Evolutionary conservation across 306 rosid species (phyloP), one percentile per base, ranked within the genome.

Genomic region (Pterocarpus santalinus): DNA sequence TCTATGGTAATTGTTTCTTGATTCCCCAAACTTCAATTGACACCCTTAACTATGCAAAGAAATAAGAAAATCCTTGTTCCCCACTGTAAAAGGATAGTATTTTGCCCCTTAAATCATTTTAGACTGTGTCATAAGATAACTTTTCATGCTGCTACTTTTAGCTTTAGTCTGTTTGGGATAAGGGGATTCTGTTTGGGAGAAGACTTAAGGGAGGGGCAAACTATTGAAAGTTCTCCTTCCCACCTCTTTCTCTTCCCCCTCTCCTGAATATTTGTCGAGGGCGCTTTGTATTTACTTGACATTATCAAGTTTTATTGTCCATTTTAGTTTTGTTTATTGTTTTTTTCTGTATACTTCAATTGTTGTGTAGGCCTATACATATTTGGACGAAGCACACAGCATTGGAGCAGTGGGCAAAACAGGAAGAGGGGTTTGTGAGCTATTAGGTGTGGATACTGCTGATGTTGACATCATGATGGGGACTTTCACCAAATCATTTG

Each of bases 381-480:
- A 90, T 77, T 84, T 92, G 92, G 97, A 92, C 17, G 97, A 92
- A 88, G 97, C 97, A 77, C 97, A 92, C 86, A 92, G 97, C 91
- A 92, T 92, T 78, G 97, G 97, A 83, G 94, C 97, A 35, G 94
- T 92, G 71, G 97, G 94, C 55, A 89, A 89, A 82, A 71, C 92
- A 38, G 97, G 81, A 46, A 65, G 79, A 73, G 83, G 75, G 17
- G 85, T 79, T 35, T 80, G 95, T 86, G 97, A 92, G 77, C 94
- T 92, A 47, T 80, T 92, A 76, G 92, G 95, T 49, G 97, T 90
- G 71, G 92, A 92, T 83, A 74, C 95, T 64, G 93, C 93, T 72
- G 95, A 89, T 83, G 82, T 92, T 47, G 97, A 92, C 88, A 65
- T 92, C 89, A 90, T 92, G 97, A 92, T 92, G 97, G 97, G 97